These are phyloP conservation scores for Trametes sp. DNA, from an alignment of 1,284 basidiomycete genomes.

Conservation along the genomic window DNA sequence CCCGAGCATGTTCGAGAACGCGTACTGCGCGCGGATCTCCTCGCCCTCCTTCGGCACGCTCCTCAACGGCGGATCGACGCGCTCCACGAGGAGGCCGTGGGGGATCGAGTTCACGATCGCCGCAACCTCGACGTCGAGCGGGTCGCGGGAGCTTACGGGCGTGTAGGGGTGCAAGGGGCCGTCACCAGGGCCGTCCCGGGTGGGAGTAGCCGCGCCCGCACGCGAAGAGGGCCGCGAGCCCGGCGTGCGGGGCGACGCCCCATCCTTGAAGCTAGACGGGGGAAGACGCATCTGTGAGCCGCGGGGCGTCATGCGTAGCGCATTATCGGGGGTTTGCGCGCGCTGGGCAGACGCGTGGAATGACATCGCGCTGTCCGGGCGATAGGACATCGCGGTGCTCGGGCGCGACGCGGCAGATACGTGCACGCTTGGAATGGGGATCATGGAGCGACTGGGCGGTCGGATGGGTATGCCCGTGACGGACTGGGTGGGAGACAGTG, in stretches of 20 bases:
- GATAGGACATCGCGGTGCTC: slow-evolving; percentile 73
- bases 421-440: slow-evolving; percentile 78
- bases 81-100: slow-evolving; percentile 78
- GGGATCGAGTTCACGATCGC: slow-evolving; percentile 76
- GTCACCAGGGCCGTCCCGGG: slow-evolving; percentile 48
- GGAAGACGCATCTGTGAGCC: slow-evolving; percentile 52
- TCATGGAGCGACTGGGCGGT: slow-evolving; percentile 82
- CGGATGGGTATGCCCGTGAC: slow-evolving; percentile 61
- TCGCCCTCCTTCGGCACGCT: slow-evolving; percentile 73
- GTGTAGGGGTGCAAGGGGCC: slow-evolving; percentile 67
- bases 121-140: slow-evolving; percentile 84
- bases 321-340: slow-evolving; percentile 74
- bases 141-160: slow-evolving; percentile 76
- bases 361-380: slow-evolving; percentile 60
- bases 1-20: slow-evolving; percentile 74
- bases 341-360: slow-evolving; percentile 56
- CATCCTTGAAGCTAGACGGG: slow-evolving; percentile 79
- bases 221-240: slow-evolving; percentile 72
- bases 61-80: slow-evolving; percentile 79
- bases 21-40: slow-evolving; percentile 84
- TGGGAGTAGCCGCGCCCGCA: slow-evolving; percentile 64
- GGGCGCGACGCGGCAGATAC: slow-evolving; percentile 75
- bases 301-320: slow-evolving; percentile 55
- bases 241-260: slow-evolving; percentile 56
- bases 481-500: slow-evolving; percentile 65